Evolutionary conservation across 208 protist genomes (phyloP).

Genomic region (Crithidia expoeki): DNA sequence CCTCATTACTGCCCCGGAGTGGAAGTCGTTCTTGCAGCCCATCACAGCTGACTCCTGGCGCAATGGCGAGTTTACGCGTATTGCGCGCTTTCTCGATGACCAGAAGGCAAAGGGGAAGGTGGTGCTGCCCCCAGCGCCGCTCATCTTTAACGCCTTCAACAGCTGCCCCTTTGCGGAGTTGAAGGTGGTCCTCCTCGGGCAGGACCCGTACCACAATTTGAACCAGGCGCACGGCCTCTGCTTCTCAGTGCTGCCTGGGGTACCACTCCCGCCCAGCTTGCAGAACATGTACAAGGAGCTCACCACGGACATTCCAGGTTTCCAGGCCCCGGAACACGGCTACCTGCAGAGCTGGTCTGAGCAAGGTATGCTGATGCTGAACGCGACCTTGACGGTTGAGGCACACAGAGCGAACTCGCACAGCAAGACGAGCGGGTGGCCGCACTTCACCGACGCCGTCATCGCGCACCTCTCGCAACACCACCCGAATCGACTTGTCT

Average conservation of each 20-base stretch:
- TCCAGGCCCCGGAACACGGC: conserved; percentile 90
- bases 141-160: conserved; percentile 94
- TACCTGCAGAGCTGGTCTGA: conserved; percentile 95
- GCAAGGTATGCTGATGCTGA: conserved; percentile 98
- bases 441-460: conserved; percentile 95
- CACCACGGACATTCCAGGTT: conserved; percentile 77
- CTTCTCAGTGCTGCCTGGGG: conserved; percentile 95
- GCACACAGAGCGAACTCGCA: conserved; percentile 94
- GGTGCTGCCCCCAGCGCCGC: conserved; percentile 78
- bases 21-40: conserved; percentile 63
- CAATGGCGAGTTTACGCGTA: conserved; percentile 46
- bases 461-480: conserved; percentile 81
- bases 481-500: conserved; percentile 83
- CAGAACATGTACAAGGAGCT: conserved; percentile 98
- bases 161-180: conserved; percentile 85
- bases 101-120: conserved; percentile 40
- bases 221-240: conserved; percentile 97
- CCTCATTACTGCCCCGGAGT: conserved; percentile 54
- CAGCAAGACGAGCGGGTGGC: conserved; percentile 91
- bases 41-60: conserved; percentile 47
- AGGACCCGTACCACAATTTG: conserved; percentile 96
- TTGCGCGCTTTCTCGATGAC: conserved; percentile 77
- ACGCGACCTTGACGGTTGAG: conserved; percentile 96
- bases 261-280: conserved; percentile 85
- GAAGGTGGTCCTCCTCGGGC: conserved; percentile 96